Evolutionary conservation across 345 rosid species (phyloP).

Genomic region (Hypericum androsaemum): DNA sequence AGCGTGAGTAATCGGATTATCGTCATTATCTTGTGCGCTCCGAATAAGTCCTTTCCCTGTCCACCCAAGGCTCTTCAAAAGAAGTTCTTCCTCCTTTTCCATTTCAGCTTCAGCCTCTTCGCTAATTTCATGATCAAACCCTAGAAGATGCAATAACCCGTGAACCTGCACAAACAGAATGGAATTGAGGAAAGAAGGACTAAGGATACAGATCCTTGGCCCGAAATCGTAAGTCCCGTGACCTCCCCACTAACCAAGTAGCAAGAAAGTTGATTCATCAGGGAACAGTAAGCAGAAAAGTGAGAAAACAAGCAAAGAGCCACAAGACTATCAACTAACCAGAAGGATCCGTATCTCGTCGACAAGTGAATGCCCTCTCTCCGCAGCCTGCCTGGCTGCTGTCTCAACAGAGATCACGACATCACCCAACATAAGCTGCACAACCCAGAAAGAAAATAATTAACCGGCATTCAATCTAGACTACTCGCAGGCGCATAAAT

Average conservation of each 20-base stretch:
- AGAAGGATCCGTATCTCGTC: slow-evolving; percentile 89
- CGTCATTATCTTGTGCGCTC: slow-evolving; percentile 56
- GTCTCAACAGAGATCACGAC: slow-evolving; percentile 87
- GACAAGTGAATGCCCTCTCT: slow-evolving; percentile 77
- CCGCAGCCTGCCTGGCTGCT: slow-evolving; percentile 86
- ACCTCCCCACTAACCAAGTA: too few relatives aligned
- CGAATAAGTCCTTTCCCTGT: slow-evolving; percentile 88
- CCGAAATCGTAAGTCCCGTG: too few relatives aligned
- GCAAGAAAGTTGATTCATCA: not conserved
- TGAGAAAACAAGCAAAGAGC: not conserved
- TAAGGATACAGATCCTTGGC: too few relatives aligned
- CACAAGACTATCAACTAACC: slow-evolving; percentile 33
- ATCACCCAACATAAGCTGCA: slow-evolving; percentile 96
- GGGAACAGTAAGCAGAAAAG: not conserved
- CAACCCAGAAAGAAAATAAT: slow-evolving; percentile 9
- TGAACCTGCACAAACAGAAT: slow-evolving; percentile 47
- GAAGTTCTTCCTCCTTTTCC: slow-evolving; percentile 77
- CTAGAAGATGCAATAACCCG: slow-evolving; percentile 84
- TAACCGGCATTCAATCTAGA: not conserved
- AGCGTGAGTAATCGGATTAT: slow-evolving; percentile 19
- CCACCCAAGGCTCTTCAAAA: slow-evolving; percentile 82
- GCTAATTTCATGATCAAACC: slow-evolving; percentile 92
- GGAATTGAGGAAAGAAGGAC: too few relatives aligned
- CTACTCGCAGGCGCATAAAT: not conserved
- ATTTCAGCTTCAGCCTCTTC: slow-evolving; percentile 92